These are phyloP conservation scores for Corymbia maculata DNA, from an alignment of 345 rosid genomes.

Conservation along the genomic window DNA sequence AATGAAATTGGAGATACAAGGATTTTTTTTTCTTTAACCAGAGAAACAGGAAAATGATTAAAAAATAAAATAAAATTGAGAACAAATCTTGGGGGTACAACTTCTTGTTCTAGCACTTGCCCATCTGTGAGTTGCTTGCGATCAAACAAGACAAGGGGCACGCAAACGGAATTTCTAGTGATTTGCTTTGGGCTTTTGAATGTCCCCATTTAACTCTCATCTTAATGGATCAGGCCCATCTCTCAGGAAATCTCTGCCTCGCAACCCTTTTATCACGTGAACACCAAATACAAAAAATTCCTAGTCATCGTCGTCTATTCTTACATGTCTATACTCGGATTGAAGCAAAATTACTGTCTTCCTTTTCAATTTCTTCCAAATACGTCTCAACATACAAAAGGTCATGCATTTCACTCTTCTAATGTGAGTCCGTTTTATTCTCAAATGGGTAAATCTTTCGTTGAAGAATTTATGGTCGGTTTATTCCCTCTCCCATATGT, in stretches of 20 bases:
- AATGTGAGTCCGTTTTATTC: neutral
- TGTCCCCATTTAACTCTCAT: neutral
- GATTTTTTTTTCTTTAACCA: neutral
- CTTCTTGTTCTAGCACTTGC: neutral
- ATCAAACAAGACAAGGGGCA: neutral
- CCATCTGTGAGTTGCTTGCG: neutral
- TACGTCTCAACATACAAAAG: neutral
- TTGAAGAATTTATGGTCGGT: accelerated
- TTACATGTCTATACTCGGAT: too few species aligned
- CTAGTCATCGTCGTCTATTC: neutral
- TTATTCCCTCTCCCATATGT: neutral
- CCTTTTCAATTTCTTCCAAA: neutral
- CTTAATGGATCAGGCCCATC: neutral
- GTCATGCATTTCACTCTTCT: neutral
- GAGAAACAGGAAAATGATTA: neutral
- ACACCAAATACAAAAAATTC: neutral
- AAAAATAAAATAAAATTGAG: too few species aligned
- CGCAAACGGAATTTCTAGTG: neutral
- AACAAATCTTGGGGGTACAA: neutral
- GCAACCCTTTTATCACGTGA: neutral
- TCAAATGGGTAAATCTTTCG: neutral
- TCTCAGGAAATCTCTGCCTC: neutral
- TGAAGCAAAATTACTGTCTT: too few species aligned
- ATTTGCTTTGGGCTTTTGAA: neutral
- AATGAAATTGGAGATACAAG: neutral